Evolutionary conservation across 75 land plant genomes (phyloP).

Genomic region (Gnetum montanum): DNA sequence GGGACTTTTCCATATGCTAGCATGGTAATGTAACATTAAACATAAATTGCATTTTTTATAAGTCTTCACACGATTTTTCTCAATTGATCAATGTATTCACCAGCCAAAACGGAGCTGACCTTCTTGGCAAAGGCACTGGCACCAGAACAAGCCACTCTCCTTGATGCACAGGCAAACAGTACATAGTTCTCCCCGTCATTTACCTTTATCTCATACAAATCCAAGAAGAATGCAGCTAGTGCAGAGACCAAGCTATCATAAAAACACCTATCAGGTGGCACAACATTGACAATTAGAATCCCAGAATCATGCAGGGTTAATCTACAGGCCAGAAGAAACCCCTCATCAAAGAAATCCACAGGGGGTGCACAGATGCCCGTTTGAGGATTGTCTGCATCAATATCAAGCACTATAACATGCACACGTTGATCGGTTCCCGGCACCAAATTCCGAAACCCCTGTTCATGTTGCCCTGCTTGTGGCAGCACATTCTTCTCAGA

Average conservation of each 20-base stretch:
- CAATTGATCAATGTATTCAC: not conserved
- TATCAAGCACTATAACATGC: slow-evolving; percentile 77
- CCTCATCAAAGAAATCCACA: slow-evolving; percentile 25
- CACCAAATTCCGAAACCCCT: not conserved
- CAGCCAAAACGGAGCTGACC: not conserved
- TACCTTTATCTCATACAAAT: slow-evolving; percentile 58
- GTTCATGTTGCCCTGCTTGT: not conserved
- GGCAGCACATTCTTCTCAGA: not conserved
- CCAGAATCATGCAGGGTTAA: slow-evolving; percentile 37
- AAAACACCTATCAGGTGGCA: slow-evolving; percentile 22
- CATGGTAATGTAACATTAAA: too few species aligned
- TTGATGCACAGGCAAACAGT: slow-evolving; percentile 44
- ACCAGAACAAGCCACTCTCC: not conserved
- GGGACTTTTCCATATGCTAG: too few species aligned
- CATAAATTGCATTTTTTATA: too few species aligned
- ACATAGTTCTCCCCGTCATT: slow-evolving; percentile 61
- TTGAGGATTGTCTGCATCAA: slow-evolving; percentile 46
- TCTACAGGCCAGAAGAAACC: slow-evolving; percentile 37
- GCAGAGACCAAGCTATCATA: slow-evolving; percentile 15
- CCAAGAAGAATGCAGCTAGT: slow-evolving; percentile 42
- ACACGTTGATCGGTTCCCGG: slow-evolving; percentile 7
- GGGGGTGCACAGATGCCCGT: slow-evolving; percentile 66
- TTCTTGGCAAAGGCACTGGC: not conserved
- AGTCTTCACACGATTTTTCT: too few species aligned
- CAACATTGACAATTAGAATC: slow-evolving; percentile 59